Conservation (phyloP, 257 asterid genomes). For the Vinca minor region DNA sequence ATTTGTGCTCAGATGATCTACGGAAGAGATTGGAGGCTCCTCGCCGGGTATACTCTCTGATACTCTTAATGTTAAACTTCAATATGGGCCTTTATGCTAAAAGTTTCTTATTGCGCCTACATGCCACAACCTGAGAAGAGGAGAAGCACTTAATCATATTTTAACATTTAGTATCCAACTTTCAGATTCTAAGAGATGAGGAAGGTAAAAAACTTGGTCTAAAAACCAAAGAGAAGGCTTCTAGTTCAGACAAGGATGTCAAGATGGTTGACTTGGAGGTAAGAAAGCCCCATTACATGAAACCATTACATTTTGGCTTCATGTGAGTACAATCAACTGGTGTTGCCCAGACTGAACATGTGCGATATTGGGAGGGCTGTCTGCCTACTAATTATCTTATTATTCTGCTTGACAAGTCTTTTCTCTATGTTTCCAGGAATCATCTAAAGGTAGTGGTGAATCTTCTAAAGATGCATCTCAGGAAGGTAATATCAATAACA, state of each 20-base stretch:
- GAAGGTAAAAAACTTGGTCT: slow-evolving; percentile 86
- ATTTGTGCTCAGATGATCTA: slow-evolving; percentile 89
- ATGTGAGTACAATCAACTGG: neutral
- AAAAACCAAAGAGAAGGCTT: slow-evolving; percentile 52
- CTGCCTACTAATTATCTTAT: neutral
- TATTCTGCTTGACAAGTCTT: neutral
- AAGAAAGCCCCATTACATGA: slow-evolving; percentile 15
- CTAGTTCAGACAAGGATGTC: slow-evolving; percentile 51
- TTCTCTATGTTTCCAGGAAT: slow-evolving; percentile 41
- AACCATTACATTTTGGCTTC: slow-evolving; percentile 8
- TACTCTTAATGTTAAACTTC: slow-evolving; percentile 8
- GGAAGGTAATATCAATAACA: slow-evolving; percentile 42
- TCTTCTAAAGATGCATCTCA: slow-evolving; percentile 47
- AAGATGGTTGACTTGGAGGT: slow-evolving; percentile 87
- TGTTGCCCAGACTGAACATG: neutral
- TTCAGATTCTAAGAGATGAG: slow-evolving; percentile 77
- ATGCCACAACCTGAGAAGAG: neutral
- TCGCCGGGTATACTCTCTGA: slow-evolving; percentile 52
- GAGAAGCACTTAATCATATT: neutral
- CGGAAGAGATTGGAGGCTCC: slow-evolving; percentile 78
- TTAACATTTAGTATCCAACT: slow-evolving; percentile 12
- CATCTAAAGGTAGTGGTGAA: slow-evolving; percentile 52
- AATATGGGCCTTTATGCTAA: neutral
- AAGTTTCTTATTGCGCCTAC: neutral
- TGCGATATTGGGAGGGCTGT: neutral